These are phyloP conservation scores for Mrakia frigida DNA, from an alignment of 768 basidiomycete genomes.

Conservation along the genomic window DNA sequence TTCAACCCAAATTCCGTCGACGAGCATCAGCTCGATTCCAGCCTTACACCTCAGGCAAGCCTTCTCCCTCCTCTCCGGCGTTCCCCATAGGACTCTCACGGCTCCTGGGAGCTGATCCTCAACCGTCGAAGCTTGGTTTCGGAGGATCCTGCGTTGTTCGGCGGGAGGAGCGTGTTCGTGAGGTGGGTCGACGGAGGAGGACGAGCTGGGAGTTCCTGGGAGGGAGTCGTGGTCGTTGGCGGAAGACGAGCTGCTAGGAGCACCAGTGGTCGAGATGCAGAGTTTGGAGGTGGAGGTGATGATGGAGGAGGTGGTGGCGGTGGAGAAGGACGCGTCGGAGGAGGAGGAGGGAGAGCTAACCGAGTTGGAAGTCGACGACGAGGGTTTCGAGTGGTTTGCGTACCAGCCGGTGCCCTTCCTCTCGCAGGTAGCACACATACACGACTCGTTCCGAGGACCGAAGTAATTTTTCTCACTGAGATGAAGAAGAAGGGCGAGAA, in stretches of 20 bases:
- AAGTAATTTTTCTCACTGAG: constrained; percentile 12
- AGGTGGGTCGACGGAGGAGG: neutral
- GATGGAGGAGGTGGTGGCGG: neutral
- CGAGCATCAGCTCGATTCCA: neutral
- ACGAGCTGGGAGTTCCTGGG: neutral
- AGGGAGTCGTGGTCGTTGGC: neutral
- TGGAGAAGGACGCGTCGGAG: neutral
- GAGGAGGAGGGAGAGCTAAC: neutral
- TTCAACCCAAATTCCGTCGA: neutral
- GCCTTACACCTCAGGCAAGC: neutral
- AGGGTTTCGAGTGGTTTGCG: neutral
- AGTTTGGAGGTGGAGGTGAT: neutral
- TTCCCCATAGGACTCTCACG: neutral
- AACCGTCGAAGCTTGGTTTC: neutral
- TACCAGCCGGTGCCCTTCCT: neutral
- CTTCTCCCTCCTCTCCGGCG: neutral
- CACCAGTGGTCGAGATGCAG: neutral
- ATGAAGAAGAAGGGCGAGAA: neutral
- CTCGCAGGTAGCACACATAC: constrained; percentile 23
- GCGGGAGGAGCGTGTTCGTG: neutral
- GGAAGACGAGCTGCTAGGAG: neutral
- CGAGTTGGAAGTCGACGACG: neutral
- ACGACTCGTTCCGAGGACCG: neutral
- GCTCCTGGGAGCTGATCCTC: neutral
- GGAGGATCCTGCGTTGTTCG: neutral